Evolutionary conservation across 2,329 filamentous ascomycete genomes (phyloP).

Genomic region (Didymella pomorum): DNA sequence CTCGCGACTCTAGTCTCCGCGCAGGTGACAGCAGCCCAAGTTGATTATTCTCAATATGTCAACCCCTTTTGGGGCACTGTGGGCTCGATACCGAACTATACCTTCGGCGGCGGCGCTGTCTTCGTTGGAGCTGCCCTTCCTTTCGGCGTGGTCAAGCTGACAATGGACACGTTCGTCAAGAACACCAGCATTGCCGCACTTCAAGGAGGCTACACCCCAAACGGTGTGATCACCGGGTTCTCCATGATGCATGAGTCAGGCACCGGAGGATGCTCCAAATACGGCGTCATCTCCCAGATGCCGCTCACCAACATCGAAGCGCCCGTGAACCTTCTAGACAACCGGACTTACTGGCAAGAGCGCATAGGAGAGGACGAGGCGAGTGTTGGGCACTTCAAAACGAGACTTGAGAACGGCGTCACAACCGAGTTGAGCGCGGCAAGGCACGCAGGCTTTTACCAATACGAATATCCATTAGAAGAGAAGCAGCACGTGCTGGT

Average conservation of each 20-base stretch:
- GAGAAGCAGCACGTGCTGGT: conserved; percentile 53
- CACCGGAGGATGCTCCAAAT: conserved; percentile 74
- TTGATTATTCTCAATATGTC: conserved; percentile 55
- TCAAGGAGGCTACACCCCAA: conserved; percentile 50
- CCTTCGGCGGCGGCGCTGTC: conserved; percentile 51
- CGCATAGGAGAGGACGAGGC: conserved; percentile 52
- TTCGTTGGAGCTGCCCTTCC: conserved; percentile 46
- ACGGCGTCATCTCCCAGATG: conserved; percentile 68
- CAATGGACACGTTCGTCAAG: conserved; percentile 46
- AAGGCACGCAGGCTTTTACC: conserved; percentile 65
- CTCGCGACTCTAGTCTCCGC: too few species aligned
- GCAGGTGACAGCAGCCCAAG: too few species aligned
- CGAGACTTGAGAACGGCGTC: conserved; percentile 64
- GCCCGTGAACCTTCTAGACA: conserved; percentile 51
- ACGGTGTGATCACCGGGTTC: conserved; percentile 48
- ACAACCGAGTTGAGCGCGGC: conserved; percentile 66
- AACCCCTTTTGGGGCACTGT: conserved; percentile 62
- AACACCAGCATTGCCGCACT: conserved; percentile 32
- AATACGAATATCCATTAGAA: conserved; percentile 64
- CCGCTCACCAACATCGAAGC: conserved; percentile 54
- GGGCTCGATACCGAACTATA: conserved; percentile 55
- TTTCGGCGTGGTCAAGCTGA: conserved; percentile 47
- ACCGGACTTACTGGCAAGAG: conserved; percentile 51
- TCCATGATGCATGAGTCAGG: conserved; percentile 49
- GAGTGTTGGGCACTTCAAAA: conserved; percentile 69